Conservation (phyloP, 495 filamentous ascomycete genomes). For the Trichoderma reesei region DNA sequence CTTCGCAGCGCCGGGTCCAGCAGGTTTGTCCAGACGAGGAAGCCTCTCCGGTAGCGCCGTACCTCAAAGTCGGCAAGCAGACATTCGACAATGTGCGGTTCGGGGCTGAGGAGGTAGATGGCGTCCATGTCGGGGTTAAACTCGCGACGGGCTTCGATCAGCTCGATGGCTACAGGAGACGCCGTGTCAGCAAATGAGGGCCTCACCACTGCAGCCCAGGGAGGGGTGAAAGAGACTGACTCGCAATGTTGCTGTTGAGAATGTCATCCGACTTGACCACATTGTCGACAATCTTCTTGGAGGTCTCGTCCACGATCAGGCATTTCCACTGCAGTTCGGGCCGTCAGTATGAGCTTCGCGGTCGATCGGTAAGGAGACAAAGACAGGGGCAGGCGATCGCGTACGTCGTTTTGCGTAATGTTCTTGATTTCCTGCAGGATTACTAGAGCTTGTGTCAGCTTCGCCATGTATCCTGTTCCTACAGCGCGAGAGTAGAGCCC, state of each 20-base stretch:
- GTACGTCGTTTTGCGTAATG: constrained; percentile 46
- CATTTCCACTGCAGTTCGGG: constrained; percentile 73
- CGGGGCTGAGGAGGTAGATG: constrained; percentile 79
- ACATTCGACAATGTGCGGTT: constrained; percentile 82
- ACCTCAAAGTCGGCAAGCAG: constrained; percentile 84
- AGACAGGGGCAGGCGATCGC: constrained; percentile 16
- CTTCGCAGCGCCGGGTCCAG: constrained; percentile 32
- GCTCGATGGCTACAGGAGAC: constrained; percentile 65
- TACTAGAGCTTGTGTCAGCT: constrained; percentile 21
- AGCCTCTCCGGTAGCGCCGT: constrained; percentile 61
- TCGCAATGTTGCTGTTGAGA: constrained; percentile 87
- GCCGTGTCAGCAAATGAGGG: constrained; percentile 18
- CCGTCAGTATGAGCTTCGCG: background rate
- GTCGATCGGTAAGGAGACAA: background rate
- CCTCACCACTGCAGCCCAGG: background rate
- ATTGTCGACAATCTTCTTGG: constrained; percentile 74
- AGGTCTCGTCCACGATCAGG: constrained; percentile 72
- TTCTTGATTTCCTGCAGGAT: constrained; percentile 45
- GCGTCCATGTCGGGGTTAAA: constrained; percentile 84
- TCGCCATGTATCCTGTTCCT: background rate
- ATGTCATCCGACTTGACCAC: constrained; percentile 90
- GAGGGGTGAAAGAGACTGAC: constrained; percentile 48
- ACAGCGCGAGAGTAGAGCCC: background rate
- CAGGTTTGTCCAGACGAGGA: constrained; percentile 72
- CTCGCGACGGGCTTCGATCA: constrained; percentile 73